A percentile compares a stretch with the other conserved stretches of the same genome.
phyloP scores from a whole-genome alignment of 1,284 basidiomycete genomes.

The Apiotrichum sp. region DNA sequence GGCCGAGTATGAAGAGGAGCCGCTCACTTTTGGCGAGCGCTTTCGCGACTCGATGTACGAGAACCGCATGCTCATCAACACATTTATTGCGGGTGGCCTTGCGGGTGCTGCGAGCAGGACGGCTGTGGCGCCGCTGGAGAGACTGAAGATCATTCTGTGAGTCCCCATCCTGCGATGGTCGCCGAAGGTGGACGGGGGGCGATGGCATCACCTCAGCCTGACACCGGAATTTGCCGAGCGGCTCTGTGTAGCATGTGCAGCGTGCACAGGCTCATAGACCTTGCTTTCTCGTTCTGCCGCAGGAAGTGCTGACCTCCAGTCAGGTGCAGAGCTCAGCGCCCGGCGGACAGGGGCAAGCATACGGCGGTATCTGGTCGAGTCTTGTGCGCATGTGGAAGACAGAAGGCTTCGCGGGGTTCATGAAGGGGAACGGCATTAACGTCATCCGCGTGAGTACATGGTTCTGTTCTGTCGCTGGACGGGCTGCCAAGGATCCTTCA shows the following conservation, averaged over 20 bases:
- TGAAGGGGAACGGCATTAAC: slow-evolving; percentile 81
- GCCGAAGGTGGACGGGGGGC: no score
- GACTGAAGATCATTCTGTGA: slow-evolving; percentile 92
- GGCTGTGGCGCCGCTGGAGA: slow-evolving; percentile 85
- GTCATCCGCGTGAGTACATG: slow-evolving; percentile 59
- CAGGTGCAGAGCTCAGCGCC: slow-evolving; percentile 59
- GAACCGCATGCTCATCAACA: slow-evolving; percentile 40
- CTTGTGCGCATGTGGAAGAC: slow-evolving; percentile 80
- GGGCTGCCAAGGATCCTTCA: no score
- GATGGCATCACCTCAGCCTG: neutral
- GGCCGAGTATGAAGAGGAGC: neutral
- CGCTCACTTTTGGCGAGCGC: no score
- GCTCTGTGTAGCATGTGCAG: no score
- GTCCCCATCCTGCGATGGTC: slow-evolving; percentile 27
- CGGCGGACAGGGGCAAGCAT: slow-evolving; percentile 55
- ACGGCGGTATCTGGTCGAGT: slow-evolving; percentile 75
- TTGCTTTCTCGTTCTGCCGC: neutral
- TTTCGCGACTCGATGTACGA: slow-evolving; percentile 11
- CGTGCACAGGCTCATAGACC: no score
- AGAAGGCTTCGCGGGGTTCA: slow-evolving; percentile 85
- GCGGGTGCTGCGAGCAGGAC: slow-evolving; percentile 64
- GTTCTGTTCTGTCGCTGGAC: no score
- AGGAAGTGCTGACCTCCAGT: slow-evolving; percentile 45
- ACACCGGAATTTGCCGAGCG: no score
- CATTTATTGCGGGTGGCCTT: slow-evolving; percentile 44